phyloP scores from a whole-genome alignment of 2,329 filamentous ascomycete species.

The Camillea tinctor region DNA sequence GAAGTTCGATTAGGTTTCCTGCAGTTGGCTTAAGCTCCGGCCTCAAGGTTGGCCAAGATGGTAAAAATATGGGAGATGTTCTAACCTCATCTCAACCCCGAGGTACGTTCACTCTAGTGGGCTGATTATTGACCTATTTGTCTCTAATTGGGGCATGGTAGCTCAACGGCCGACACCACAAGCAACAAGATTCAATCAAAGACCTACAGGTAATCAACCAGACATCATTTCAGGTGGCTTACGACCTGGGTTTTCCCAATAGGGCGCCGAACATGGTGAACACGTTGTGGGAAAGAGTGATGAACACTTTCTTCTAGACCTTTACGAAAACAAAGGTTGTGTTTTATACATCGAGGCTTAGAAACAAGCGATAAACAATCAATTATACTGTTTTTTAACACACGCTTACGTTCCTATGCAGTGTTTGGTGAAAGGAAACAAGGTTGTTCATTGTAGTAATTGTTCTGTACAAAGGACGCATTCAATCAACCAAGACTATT shows the following conservation, averaged over 20 bases:
- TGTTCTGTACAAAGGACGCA: neutral
- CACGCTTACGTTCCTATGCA: neutral
- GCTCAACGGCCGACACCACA: constrained; percentile 20
- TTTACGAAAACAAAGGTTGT: too few relatives aligned
- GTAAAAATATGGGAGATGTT: constrained; percentile 13
- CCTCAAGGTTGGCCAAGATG: constrained; percentile 27
- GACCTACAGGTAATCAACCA: constrained; percentile 11
- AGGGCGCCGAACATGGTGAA: neutral
- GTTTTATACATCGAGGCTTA: too few relatives aligned
- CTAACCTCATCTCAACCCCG: constrained; percentile 19
- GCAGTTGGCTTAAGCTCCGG: constrained; percentile 30
- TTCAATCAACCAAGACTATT: too few relatives aligned
- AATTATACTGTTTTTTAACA: neutral
- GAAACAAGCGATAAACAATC: neutral
- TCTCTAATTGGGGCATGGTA: constrained; percentile 17
- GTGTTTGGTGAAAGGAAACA: neutral
- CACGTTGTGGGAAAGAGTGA: neutral
- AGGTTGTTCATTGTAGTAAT: neutral
- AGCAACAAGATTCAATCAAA: constrained; percentile 17
- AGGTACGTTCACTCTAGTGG: constrained; percentile 14
- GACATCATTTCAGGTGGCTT: constrained; percentile 15
- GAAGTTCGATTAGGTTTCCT: constrained; percentile 18
- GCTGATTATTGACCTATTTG: neutral
- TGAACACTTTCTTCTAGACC: neutral
- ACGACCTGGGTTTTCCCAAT: constrained; percentile 10